phyloP scores from a whole-genome alignment of 140 eudicot genomes.

The Oenanthe javanica region DNA sequence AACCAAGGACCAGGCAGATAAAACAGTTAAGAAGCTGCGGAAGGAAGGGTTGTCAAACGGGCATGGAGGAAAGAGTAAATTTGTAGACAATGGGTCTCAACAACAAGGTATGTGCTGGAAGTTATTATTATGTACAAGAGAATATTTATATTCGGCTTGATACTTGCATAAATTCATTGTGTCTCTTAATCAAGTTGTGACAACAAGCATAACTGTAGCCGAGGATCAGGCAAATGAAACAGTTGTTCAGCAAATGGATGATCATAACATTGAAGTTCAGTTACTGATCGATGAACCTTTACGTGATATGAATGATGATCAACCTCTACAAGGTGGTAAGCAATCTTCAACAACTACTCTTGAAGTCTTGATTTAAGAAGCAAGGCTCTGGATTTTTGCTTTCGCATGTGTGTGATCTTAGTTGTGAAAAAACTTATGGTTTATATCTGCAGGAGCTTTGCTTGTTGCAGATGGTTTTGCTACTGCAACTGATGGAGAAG shows the following conservation, averaged over 20 bases:
- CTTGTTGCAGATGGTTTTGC: background rate
- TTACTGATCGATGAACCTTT: background rate
- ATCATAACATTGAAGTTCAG: background rate
- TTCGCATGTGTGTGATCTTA: background rate
- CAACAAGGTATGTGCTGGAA: conserved; percentile 6
- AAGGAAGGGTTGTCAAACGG: background rate
- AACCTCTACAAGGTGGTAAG: conserved; percentile 25
- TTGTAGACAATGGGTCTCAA: background rate
- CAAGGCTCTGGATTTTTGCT: background rate
- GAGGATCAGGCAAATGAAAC: background rate
- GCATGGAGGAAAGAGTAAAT: background rate
- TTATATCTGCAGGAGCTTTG: background rate
- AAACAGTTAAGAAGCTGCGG: background rate
- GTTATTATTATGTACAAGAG: background rate
- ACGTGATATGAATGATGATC: conserved; percentile 4
- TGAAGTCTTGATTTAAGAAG: background rate
- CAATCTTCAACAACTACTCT: background rate
- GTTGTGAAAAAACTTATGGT: background rate
- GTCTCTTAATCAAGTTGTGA: background rate
- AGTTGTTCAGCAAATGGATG: background rate
- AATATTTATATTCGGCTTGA: background rate
- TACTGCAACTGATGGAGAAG: background rate
- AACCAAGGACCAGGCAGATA: background rate
- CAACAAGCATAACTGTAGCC: background rate
- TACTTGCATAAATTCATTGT: background rate